Evolutionary conservation across 108 stramenopile genomes (phyloP).

Genomic region (Thalassiosira profunda): DNA sequence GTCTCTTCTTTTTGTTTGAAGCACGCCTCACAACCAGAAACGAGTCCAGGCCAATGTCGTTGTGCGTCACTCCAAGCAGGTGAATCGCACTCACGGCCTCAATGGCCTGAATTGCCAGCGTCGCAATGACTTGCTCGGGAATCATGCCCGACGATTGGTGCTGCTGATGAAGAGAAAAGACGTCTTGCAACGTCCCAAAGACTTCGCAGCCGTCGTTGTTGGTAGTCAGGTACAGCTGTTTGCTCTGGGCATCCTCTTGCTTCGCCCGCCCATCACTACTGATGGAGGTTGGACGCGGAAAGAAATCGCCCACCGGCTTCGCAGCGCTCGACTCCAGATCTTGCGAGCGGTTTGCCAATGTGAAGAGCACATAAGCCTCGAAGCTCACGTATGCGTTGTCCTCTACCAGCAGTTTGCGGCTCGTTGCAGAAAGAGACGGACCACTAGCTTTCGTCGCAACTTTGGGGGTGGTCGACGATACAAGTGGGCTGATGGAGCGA

Average conservation of each 20-base stretch:
- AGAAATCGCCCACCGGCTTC: neutral
- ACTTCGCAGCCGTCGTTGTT: no score
- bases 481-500: slow-evolving; percentile 33
- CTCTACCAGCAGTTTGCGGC: slow-evolving; percentile 1
- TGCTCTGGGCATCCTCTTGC: slow-evolving; percentile 1
- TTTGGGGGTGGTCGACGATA: slow-evolving; percentile 17
- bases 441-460: neutral
- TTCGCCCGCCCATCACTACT: neutral
- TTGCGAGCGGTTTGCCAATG: slow-evolving; percentile 15
- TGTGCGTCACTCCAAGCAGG: slow-evolving; percentile 34
- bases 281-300: slow-evolving; percentile 30
- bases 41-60: slow-evolving; percentile 41
- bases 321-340: neutral
- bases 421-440: neutral
- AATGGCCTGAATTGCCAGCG: slow-evolving; percentile 27
- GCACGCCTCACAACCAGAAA: slow-evolving; percentile 31
- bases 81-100: slow-evolving; percentile 48
- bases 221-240: no score
- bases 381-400: slow-evolving; percentile 26
- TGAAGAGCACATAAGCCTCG: slow-evolving; percentile 37
- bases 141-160: slow-evolving; percentile 40
- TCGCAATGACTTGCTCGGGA: slow-evolving; percentile 36
- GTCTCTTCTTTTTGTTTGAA: neutral
- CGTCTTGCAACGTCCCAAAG: slow-evolving; percentile 48
- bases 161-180: slow-evolving; percentile 38